Evolutionary conservation across 2,329 filamentous ascomycete genomes (phyloP), one percentile per base, ranked within the genome.

Genomic region (Paraphaeosphaeria minitans): DNA sequence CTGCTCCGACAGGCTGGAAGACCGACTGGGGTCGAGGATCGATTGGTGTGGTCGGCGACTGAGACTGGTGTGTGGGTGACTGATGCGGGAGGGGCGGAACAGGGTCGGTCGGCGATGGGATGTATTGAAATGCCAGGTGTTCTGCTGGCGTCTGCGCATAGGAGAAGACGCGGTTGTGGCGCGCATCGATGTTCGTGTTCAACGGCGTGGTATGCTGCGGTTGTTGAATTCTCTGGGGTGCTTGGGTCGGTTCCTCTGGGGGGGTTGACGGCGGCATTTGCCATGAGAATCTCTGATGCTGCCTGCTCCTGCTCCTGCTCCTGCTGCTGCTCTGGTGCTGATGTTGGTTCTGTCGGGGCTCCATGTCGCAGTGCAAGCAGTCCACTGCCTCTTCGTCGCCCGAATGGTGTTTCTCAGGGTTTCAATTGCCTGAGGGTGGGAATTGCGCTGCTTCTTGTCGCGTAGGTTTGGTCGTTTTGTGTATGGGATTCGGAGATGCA

Each of bases 131-230:
- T 39, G 62, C 71, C 43, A 70, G 67, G 58, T 69, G 70, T 56
- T 75, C 74, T 13, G 73, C 63, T 8, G 75, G 75, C 19, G 75
- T 77, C 35, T 73, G 71, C 42, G 72, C 70, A 63, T 75, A 77
- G 4, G 74, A 76, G 55, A 75, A 75, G 50, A 65, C 71, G 61
- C 74, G 70, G 55, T 59, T 66, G 33, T 61, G 48, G 21, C 29
- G 57, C 43, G 63, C 37, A 12, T 57, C 56, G 45, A 58, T 58
- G 48, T 64, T 65, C 19, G 62, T 67, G 56, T 64, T 62, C 53
- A 63, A 50, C 27, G 61, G 56, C 51, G 55, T 54, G 55, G 61
- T 51, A 46, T 56, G 31, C 45, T 33, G 50, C 51, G 57, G 37
- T 53, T 57, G 55, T 14, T 61, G 64, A 16, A 48, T 42, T 31